Evolutionary conservation across 2,329 filamentous ascomycete species (phyloP).

Genomic region (Ophiostoma tasmaniense): DNA sequence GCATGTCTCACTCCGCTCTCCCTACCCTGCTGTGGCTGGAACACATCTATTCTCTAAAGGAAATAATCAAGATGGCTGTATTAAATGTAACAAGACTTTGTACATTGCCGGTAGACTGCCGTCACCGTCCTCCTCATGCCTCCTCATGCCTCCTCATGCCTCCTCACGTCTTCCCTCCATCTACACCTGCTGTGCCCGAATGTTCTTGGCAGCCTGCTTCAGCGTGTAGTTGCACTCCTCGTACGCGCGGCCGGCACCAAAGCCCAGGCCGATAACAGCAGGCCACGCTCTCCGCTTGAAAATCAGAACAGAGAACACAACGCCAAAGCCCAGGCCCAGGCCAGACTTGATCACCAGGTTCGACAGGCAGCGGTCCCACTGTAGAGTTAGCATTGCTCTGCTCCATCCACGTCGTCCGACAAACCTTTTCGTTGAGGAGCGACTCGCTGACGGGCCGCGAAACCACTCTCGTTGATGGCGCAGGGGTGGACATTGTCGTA

Average conservation of each 20-base stretch:
- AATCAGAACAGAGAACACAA: slow-evolving; percentile 95
- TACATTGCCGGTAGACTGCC: background rate
- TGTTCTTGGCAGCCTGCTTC: slow-evolving; percentile 51
- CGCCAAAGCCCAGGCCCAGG: slow-evolving; percentile 90
- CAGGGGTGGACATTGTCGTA: slow-evolving; percentile 43
- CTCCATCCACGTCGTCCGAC: no score
- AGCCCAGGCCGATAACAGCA: slow-evolving; percentile 87
- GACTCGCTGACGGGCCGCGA: slow-evolving; percentile 92
- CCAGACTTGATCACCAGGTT: slow-evolving; percentile 95
- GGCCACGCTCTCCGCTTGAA: slow-evolving; percentile 99
- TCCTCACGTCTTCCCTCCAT: background rate
- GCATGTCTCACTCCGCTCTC: background rate
- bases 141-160: background rate
- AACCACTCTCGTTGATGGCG: slow-evolving; percentile 51
- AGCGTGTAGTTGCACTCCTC: slow-evolving; percentile 90
- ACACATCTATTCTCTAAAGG: background rate
- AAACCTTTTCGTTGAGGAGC: slow-evolving; percentile 97
- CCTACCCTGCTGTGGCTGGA: background rate
- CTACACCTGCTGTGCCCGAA: slow-evolving; percentile 40
- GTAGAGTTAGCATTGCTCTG: slow-evolving; percentile 4
- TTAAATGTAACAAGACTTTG: background rate
- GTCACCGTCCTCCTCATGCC: no score
- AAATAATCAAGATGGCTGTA: background rate
- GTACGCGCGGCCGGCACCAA: slow-evolving; percentile 92
- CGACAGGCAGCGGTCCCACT: slow-evolving; percentile 99